Evolutionary conservation across 352 stramenopile species (phyloP), one percentile per base, ranked within the genome.

Genomic region (Pilasporangium apinafurcum): DNA sequence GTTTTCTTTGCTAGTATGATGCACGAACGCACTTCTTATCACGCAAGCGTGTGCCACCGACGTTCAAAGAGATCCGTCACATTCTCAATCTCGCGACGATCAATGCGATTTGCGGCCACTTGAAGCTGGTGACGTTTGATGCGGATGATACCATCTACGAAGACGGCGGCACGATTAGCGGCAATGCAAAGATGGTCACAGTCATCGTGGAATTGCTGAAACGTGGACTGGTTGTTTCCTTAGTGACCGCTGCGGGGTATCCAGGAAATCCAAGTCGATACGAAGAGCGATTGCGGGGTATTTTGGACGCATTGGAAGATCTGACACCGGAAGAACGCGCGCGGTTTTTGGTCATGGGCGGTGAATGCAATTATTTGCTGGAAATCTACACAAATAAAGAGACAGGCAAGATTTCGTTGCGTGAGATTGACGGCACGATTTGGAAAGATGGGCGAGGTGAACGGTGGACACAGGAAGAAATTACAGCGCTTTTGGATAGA

Each of bases 311-410:
- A 6, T 56, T 92, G 0, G 59, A 63, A 20, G 35, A 45, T 4
- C 56, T 85, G n/a, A 68, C 58, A 0, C 60, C 63, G 5, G 71
- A 83, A 24, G 64, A 87, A 47, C 74, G 77, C 28, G 70, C 76
- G 29, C 68, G 76, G 5, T 92, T 92, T 50, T 44, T 92, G 2
- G 86, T 98, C 43, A 97, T 98, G 85, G 95, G 95, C 37, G 95
- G 95, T 20, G 95, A 98, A 65, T 98, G 92, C 66, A 98, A 98
- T 56, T 98, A 98, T 56, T 66, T 98, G 12, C 62, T 89, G 9
- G 80, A 88, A 45, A 83, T 74, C 21, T 65, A 82, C 52, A 81
- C 62, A 21, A 37, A 77, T 39, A 50, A 50, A 20, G 47, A 39
- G 6, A 74, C 61, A 6, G 58, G 60, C 10, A 65, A 59, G 31